phyloP scores from a whole-genome alignment of 345 rosid genomes.

The Hibiscus trionum region DNA sequence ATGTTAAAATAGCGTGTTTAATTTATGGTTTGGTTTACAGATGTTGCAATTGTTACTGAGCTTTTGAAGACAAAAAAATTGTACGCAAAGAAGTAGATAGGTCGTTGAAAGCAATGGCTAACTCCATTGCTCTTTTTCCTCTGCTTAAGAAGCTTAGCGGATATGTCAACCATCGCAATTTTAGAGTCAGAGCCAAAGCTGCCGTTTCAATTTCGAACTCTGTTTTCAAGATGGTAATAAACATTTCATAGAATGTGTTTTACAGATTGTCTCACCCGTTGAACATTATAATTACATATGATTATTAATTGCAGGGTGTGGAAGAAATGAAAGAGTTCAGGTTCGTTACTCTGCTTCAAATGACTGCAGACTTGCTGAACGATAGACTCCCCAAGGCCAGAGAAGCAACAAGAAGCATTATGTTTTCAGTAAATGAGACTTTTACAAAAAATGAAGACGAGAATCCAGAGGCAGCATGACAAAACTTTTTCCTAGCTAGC shows the following conservation, averaged over 20 bases:
- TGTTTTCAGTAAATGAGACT: slow-evolving; percentile 26
- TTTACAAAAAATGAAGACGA: slow-evolving; percentile 34
- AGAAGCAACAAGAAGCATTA: slow-evolving; percentile 68
- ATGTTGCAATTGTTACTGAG: slow-evolving; percentile 66
- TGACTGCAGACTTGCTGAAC: slow-evolving; percentile 57
- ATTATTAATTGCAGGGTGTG: slow-evolving; percentile 28
- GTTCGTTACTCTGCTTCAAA: slow-evolving; percentile 36
- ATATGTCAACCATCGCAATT: slow-evolving; percentile 56
- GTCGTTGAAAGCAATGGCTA: slow-evolving; percentile 52
- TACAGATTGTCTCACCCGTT: background rate
- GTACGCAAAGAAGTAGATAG: slow-evolving; percentile 83
- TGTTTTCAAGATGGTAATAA: slow-evolving; percentile 54
- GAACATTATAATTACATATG: background rate
- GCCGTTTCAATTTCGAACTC: slow-evolving; percentile 51
- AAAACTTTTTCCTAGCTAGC: slow-evolving; percentile 60
- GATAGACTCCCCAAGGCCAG: slow-evolving; percentile 87
- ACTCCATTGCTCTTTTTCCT: slow-evolving; percentile 43
- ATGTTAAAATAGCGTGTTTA: background rate
- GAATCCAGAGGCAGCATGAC: slow-evolving; percentile 59
- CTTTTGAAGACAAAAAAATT: slow-evolving; percentile 82
- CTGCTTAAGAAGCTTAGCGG: slow-evolving; percentile 47
- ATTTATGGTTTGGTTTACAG: slow-evolving; percentile 21
- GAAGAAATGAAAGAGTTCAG: slow-evolving; percentile 66
- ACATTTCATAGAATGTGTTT: background rate
- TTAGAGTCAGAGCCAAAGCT: slow-evolving; percentile 72